These are phyloP conservation scores for Beauveria pseudobassiana DNA, from an alignment of 2,329 filamentous ascomycete genomes.

Conservation along the genomic window DNA sequence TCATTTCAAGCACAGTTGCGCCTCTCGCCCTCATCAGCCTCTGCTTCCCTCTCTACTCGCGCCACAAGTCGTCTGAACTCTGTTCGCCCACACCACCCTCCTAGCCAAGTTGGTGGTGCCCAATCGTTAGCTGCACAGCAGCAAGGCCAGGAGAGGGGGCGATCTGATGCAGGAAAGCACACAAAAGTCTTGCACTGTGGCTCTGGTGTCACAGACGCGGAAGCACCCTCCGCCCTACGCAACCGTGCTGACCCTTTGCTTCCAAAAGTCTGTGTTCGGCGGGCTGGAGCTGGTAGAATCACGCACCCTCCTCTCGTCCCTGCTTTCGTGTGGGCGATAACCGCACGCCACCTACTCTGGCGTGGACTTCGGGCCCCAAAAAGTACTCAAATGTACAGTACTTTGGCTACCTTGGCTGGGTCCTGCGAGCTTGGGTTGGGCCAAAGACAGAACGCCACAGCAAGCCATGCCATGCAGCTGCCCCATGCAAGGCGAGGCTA, in stretches of 20 bases:
- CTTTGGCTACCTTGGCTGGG: background rate
- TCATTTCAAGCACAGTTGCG: too few species aligned
- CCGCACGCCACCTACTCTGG: background rate
- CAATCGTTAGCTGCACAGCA: background rate
- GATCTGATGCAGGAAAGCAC: conserved; percentile 1
- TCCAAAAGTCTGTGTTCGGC: background rate
- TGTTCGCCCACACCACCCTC: background rate
- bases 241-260: background rate
- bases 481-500: conserved; percentile 2
- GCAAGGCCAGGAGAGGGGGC: background rate
- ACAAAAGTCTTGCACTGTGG: background rate
- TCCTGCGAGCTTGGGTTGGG: background rate
- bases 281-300: background rate
- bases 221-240: background rate
- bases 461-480: conserved; percentile 9
- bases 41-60: background rate
- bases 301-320: background rate
- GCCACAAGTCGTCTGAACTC: background rate
- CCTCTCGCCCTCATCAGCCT: background rate
- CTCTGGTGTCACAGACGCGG: background rate
- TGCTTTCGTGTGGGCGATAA: background rate
- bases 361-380: background rate
- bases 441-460: background rate
- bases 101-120: background rate
- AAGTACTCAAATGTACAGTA: conserved; percentile 7